Conservation (phyloP, 805 yeast genomes). For the Hanseniaspora thailandica region DNA sequence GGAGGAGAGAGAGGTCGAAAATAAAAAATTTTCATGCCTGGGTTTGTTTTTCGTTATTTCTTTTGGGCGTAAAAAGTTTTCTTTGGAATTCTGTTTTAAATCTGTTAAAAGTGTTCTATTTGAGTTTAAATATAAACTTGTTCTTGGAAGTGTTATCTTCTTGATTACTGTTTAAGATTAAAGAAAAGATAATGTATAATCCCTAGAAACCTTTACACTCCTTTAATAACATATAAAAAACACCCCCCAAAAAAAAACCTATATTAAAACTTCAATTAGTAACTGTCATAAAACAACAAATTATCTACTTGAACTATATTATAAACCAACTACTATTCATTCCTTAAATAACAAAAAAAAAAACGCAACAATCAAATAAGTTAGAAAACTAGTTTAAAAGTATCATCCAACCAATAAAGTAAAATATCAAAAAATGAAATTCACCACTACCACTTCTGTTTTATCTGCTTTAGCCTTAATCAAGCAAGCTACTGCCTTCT, state of each 20-base stretch:
- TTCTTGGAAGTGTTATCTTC: too few relatives aligned
- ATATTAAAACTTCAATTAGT: neutral
- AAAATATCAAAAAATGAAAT: slow-evolving; percentile 12
- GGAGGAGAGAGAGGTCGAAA: too few relatives aligned
- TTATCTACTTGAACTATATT: slow-evolving; percentile 8
- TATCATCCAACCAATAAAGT: slow-evolving; percentile 15
- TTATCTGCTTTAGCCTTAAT: slow-evolving; percentile 29
- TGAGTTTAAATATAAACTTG: too few relatives aligned
- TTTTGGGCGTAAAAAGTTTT: too few relatives aligned
- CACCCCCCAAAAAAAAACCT: neutral
- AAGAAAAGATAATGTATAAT: neutral
- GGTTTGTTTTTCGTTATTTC: too few relatives aligned
- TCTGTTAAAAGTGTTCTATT: too few relatives aligned
- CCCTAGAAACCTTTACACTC: slow-evolving; percentile 17
- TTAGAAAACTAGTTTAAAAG: slow-evolving; percentile 31
- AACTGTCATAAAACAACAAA: slow-evolving; percentile 3
- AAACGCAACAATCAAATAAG: slow-evolving; percentile 33
- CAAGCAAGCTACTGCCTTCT: slow-evolving; percentile 27
- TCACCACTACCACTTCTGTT: slow-evolving; percentile 24
- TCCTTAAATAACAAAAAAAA: slow-evolving; percentile 1
- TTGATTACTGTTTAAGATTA: neutral
- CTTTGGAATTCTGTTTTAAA: too few relatives aligned
- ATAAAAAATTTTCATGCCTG: too few relatives aligned
- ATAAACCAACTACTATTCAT: slow-evolving; percentile 14
- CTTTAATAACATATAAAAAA: slow-evolving; percentile 5